Percentiles rank a stretch among this genome's conserved stretches.
Evolutionary conservation across 2,329 filamentous ascomycete genomes (phyloP).

Genomic region (Hymenoscyphus fructigenus): DNA sequence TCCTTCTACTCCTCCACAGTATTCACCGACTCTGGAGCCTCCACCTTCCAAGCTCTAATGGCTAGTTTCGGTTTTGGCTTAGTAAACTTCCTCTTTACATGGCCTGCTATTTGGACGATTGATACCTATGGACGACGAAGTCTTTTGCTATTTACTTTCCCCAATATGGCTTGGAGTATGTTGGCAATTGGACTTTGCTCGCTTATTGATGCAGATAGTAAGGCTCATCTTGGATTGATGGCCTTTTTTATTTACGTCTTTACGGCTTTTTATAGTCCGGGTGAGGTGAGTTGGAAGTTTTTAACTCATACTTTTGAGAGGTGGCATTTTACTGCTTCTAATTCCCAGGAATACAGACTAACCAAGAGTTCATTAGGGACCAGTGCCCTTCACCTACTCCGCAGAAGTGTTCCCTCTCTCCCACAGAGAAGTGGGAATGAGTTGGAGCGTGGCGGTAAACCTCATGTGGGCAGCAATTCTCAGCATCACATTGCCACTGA

Average conservation of each 20-base stretch:
- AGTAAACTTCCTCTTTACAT: constrained; percentile 64
- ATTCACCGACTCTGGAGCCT: constrained; percentile 56
- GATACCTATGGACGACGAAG: constrained; percentile 62
- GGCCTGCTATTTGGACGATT: constrained; percentile 63
- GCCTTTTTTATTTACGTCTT: constrained; percentile 62
- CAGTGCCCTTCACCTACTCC: constrained; percentile 67
- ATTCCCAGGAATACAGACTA: background rate
- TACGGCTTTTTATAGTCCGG: constrained; percentile 61
- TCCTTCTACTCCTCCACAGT: constrained; percentile 70
- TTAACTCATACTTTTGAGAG: background rate
- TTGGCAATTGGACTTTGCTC: constrained; percentile 57
- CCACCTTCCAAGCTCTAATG: constrained; percentile 52
- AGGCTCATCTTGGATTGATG: constrained; percentile 50
- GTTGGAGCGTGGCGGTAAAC: constrained; percentile 65
- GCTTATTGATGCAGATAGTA: constrained; percentile 41
- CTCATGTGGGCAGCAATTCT: constrained; percentile 59
- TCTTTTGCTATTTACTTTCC: constrained; percentile 62
- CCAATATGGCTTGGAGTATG: constrained; percentile 63
- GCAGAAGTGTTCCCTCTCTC: constrained; percentile 71
- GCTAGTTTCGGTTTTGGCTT: constrained; percentile 63
- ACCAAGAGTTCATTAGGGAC: constrained; percentile 46
- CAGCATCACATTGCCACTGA: constrained; percentile 46
- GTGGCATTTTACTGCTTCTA: too few species aligned
- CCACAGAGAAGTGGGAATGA: constrained; percentile 71
- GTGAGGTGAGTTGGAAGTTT: constrained; percentile 36